Percentiles rank a stretch among this genome's conserved stretches.
phyloP scores from a whole-genome alignment of 192 early-diverging fungal species.

The Coemansia umbellata region DNA sequence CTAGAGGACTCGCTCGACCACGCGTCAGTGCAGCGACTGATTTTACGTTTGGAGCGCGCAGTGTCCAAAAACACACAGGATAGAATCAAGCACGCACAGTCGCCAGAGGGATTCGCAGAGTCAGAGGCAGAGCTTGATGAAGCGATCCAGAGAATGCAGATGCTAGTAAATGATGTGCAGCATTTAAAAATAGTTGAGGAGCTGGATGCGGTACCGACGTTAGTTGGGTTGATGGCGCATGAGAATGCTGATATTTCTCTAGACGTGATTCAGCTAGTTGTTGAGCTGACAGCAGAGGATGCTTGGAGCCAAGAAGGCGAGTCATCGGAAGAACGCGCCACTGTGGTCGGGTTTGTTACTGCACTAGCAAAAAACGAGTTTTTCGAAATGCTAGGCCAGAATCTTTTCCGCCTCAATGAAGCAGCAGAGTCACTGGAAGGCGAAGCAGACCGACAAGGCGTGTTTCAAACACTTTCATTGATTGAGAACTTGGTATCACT shows the following conservation, averaged over 20 bases:
- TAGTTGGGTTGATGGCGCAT: constrained; percentile 79
- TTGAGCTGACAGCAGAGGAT: constrained; percentile 91
- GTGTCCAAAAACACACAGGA: constrained; percentile 85
- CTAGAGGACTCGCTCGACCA: constrained; percentile 63
- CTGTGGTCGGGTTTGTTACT: constrained; percentile 65
- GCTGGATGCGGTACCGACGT: constrained; percentile 58
- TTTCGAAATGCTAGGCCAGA: constrained; percentile 74
- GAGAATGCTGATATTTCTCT: constrained; percentile 94
- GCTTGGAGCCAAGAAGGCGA: constrained; percentile 60
- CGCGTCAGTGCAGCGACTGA: constrained; percentile 64
- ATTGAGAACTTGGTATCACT: constrained; percentile 85
- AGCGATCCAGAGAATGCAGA: constrained; percentile 73
- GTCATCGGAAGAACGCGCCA: constrained; percentile 50
- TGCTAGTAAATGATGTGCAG: constrained; percentile 75
- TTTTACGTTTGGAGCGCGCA: constrained; percentile 79
- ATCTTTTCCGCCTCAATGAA: constrained; percentile 76
- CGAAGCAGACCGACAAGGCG: constrained; percentile 76
- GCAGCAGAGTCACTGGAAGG: constrained; percentile 40
- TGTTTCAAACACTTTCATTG: constrained; percentile 79
- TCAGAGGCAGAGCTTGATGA: constrained; percentile 95
- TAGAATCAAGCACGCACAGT: constrained; percentile 70
- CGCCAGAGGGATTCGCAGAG: constrained; percentile 73
- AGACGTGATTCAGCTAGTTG: constrained; percentile 78
- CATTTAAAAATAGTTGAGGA: constrained; percentile 66
- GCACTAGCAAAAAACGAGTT: constrained; percentile 66